Conservation (phyloP, 495 filamentous ascomycete genomes). For the Lophiotrema nucula region DNA sequence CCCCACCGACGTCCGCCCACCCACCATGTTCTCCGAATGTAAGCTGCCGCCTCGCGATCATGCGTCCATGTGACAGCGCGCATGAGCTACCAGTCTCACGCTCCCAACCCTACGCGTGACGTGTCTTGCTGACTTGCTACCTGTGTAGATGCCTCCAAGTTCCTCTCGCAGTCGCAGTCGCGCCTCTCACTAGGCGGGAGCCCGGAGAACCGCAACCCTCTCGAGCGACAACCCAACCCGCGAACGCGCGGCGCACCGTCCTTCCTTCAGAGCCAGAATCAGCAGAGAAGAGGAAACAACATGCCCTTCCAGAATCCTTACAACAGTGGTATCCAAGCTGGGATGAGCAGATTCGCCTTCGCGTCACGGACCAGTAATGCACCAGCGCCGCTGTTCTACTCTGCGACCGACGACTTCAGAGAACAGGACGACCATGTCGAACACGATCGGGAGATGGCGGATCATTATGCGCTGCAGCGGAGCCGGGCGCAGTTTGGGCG, state of each 20-base stretch:
- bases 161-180: constrained; percentile 96
- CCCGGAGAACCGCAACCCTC: constrained; percentile 48
- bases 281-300: constrained; percentile 45
- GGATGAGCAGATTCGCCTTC: constrained; percentile 74
- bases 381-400: constrained; percentile 89
- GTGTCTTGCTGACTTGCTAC: constrained; percentile 33
- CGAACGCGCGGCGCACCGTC: constrained; percentile 51
- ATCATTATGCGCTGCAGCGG: constrained; percentile 85
- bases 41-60: constrained; percentile 45
- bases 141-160: constrained; percentile 84
- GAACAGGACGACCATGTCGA: constrained; percentile 92
- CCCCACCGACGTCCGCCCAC: no score
- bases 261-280: constrained; percentile 40
- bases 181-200: constrained; percentile 65
- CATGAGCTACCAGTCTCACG: constrained; percentile 27
- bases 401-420: constrained; percentile 73
- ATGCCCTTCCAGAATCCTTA: constrained; percentile 75
- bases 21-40: constrained; percentile 99
- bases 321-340: constrained; percentile 55
- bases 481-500: constrained; percentile 86
- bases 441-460: constrained; percentile 85
- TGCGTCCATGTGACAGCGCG: constrained; percentile 30
- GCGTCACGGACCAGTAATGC: constrained; percentile 64
- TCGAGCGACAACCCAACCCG: constrained; percentile 47
- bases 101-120: constrained; percentile 35